Evolutionary conservation across 805 yeast genomes (phyloP).

Genomic region (Zygosaccharomyces pseudorouxii): DNA sequence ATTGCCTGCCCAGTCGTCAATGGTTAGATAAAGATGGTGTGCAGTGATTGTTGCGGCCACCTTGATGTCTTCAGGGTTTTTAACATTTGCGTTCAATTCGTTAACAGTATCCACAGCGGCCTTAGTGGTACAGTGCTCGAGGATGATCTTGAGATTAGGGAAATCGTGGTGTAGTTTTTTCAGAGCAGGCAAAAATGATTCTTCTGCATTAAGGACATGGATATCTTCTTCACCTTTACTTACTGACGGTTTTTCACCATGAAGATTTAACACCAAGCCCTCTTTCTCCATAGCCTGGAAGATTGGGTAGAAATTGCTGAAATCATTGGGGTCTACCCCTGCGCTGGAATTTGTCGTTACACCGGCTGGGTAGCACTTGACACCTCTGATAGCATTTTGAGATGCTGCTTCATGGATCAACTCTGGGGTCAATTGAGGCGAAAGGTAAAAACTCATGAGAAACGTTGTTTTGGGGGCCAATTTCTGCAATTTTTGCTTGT

Average conservation of each 20-base stretch:
- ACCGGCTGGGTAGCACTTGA: constrained; percentile 98
- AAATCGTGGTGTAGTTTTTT: constrained; percentile 71
- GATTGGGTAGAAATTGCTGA: constrained; percentile 80
- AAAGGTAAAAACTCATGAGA: constrained; percentile 84
- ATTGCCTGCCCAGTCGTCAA: constrained; percentile 96
- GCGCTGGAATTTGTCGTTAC: constrained; percentile 94
- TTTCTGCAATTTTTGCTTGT: constrained; percentile 57
- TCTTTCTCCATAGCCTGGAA: constrained; percentile 83
- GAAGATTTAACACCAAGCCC: constrained; percentile 75
- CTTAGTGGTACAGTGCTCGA: constrained; percentile 92
- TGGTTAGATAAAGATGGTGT: constrained; percentile 82
- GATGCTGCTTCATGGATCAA: constrained; percentile 73
- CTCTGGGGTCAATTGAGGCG: constrained; percentile 78
- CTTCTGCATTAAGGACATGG: constrained; percentile 91
- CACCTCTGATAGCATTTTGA: constrained; percentile 68
- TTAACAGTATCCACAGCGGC: constrained; percentile 79
- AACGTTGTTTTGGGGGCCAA: constrained; percentile 81
- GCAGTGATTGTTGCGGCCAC: constrained; percentile 96
- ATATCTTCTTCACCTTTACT: constrained; percentile 55
- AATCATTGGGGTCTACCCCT: constrained; percentile 93
- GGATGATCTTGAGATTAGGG: constrained; percentile 78
- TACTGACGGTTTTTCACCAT: constrained; percentile 88
- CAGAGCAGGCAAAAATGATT: constrained; percentile 85
- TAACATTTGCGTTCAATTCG: constrained; percentile 48
- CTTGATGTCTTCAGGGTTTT: constrained; percentile 38